Evolutionary conservation across 2,329 filamentous ascomycete species (phyloP).

Genomic region (Immersiporthe knoxdaviesiana): DNA sequence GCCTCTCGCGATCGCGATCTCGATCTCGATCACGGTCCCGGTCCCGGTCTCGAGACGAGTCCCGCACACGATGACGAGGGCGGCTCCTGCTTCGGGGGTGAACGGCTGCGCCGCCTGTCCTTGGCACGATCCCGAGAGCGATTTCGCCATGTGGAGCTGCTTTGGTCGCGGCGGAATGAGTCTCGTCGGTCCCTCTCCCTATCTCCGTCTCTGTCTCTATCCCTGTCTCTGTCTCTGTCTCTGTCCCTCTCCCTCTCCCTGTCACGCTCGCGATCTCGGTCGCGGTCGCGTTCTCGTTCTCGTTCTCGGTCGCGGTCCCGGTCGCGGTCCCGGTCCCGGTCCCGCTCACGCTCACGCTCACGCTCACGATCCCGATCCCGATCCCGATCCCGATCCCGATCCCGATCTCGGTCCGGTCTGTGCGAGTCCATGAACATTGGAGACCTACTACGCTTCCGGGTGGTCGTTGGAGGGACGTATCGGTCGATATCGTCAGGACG

Average conservation of each 20-base stretch:
- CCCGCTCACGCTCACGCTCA: slow-evolving; percentile 32
- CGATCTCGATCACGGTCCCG: slow-evolving; percentile 36
- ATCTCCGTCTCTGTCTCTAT: slow-evolving; percentile 39
- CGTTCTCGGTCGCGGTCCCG: slow-evolving; percentile 39
- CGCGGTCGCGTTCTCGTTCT: slow-evolving; percentile 35
- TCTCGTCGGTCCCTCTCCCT: slow-evolving; percentile 30
- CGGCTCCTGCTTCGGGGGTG: slow-evolving; percentile 38
- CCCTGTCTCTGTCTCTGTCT: slow-evolving; percentile 38
- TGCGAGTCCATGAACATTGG: slow-evolving; percentile 32
- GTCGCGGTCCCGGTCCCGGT: slow-evolving; percentile 37
- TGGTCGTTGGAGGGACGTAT: slow-evolving; percentile 50
- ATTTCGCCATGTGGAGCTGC: slow-evolving; percentile 18
- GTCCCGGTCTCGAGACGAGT: slow-evolving; percentile 36
- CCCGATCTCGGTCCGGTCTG: slow-evolving; percentile 34
- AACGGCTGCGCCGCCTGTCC: slow-evolving; percentile 30
- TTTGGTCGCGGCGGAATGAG: slow-evolving; percentile 24
- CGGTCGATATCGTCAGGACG: slow-evolving; percentile 51
- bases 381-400: slow-evolving; percentile 43
- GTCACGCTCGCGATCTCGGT: slow-evolving; percentile 20
- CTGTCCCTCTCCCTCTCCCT: slow-evolving; percentile 39
- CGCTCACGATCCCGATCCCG: slow-evolving; percentile 41
- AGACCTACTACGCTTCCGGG: slow-evolving; percentile 35
- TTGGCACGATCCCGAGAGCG: slow-evolving; percentile 27
- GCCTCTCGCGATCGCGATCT: slow-evolving; percentile 39
- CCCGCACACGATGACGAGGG: slow-evolving; percentile 38